Percentiles rank a stretch among this genome's conserved stretches.
Conservation (phyloP, 305 asterid genomes). For the Fraxinus latifolia region DNA sequence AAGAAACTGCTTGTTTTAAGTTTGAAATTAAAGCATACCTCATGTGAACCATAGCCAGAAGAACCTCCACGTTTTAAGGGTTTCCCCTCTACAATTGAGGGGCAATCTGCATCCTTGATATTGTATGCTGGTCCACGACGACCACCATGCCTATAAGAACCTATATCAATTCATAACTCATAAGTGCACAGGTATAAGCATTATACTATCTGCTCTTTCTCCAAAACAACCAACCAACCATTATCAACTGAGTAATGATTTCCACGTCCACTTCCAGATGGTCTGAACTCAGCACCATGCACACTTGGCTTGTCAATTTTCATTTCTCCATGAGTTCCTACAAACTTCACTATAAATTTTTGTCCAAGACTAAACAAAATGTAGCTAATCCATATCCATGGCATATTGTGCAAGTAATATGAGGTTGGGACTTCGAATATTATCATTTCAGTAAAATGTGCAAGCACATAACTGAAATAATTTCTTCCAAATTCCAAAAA, state of each 20-base stretch:
- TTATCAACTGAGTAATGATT: slow-evolving; percentile 56
- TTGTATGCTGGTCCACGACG: slow-evolving; percentile 62
- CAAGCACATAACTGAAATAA: neutral
- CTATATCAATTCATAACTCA: slow-evolving; percentile 35
- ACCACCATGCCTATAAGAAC: slow-evolving; percentile 64
- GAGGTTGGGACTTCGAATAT: slow-evolving; percentile 12
- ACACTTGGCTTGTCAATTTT: slow-evolving; percentile 40
- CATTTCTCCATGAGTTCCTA: slow-evolving; percentile 54
- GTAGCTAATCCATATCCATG: neutral
- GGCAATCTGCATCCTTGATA: slow-evolving; percentile 56
- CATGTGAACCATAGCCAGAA: slow-evolving; percentile 50
- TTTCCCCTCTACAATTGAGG: slow-evolving; percentile 60
- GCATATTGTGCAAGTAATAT: neutral
- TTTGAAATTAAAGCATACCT: slow-evolving; percentile 38
- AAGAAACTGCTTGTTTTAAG: neutral
- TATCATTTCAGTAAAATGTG: slow-evolving; percentile 15
- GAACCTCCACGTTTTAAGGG: slow-evolving; percentile 53
- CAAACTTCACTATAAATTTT: neutral
- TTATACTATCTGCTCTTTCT: neutral
- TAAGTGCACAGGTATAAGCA: slow-evolving; percentile 17
- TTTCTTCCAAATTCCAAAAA: slow-evolving; percentile 13
- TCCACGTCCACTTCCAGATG: slow-evolving; percentile 52
- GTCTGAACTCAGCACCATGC: slow-evolving; percentile 57
- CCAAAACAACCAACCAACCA: slow-evolving; percentile 43
- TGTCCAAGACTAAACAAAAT: neutral